These are phyloP conservation scores for Xylariales sp. DNA, from an alignment of 2,329 filamentous ascomycete species.

Conservation along the genomic window DNA sequence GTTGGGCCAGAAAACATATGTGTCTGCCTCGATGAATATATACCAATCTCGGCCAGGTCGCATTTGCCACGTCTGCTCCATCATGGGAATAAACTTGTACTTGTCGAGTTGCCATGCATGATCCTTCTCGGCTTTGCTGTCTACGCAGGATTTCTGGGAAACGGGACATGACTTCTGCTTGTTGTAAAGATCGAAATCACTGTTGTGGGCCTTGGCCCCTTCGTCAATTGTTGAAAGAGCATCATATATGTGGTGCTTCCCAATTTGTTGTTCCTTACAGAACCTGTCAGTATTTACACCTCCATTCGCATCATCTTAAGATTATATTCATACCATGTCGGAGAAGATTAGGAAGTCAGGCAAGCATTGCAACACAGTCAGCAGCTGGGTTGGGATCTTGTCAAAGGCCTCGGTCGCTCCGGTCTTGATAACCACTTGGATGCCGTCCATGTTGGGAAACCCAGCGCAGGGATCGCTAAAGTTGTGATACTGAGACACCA, in stretches of 20 bases:
- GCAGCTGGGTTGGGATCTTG: conserved; percentile 48
- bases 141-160: conserved; percentile 39
- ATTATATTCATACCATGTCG: conserved; percentile 36
- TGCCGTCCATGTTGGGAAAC: conserved; percentile 40
- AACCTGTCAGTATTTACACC: background rate
- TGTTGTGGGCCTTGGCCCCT: conserved; percentile 30
- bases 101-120: conserved; percentile 53
- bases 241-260: conserved; percentile 36
- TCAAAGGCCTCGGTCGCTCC: conserved; percentile 27
- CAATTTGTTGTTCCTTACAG: conserved; percentile 44
- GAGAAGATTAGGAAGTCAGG: conserved; percentile 53
- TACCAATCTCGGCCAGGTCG: conserved; percentile 53
- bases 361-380: conserved; percentile 47
- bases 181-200: conserved; percentile 41
- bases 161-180: conserved; percentile 41
- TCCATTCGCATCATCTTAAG: conserved; percentile 8
- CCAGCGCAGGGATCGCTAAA: conserved; percentile 25
- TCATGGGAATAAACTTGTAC: conserved; percentile 58
- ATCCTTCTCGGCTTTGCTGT: conserved; percentile 23
- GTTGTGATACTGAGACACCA: conserved; percentile 29
- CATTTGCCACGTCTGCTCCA: conserved; percentile 50
- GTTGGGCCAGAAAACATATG: conserved; percentile 52
- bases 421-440: conserved; percentile 53
- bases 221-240: conserved; percentile 30
- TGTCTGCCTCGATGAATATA: conserved; percentile 56